Conservation (phyloP, 805 yeast species). For the Clavispora carvajalis region DNA sequence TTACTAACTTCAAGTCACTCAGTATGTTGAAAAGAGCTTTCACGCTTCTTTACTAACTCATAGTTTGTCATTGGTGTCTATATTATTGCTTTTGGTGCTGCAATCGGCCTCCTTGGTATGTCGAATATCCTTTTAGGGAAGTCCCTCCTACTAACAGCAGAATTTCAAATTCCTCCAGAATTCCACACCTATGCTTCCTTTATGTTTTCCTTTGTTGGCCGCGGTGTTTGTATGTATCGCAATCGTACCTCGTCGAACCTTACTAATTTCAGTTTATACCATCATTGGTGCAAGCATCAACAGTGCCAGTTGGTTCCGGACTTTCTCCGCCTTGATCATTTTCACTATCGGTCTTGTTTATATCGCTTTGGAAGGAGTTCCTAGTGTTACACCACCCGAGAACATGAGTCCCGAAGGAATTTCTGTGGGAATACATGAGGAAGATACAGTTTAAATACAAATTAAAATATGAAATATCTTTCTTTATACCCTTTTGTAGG, state of each 20-base stretch:
- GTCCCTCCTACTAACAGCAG: constrained; percentile 21
- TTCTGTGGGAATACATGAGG: constrained; percentile 34
- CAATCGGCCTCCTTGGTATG: constrained; percentile 47
- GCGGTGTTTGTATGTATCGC: constrained; percentile 59
- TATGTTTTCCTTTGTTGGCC: constrained; percentile 65
- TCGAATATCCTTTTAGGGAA: constrained; percentile 2
- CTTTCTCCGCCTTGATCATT: constrained; percentile 55
- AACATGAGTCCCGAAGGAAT: constrained; percentile 59
- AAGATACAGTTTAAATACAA: constrained; percentile 24
- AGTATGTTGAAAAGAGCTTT: constrained; percentile 18
- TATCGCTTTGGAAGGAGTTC: constrained; percentile 61
- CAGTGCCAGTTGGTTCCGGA: constrained; percentile 52
- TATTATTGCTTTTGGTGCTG: constrained; percentile 49
- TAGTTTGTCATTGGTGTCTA: constrained; percentile 57
- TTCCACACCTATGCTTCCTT: constrained; percentile 64
- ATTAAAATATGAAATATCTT: background rate
- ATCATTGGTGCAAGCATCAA: constrained; percentile 32
- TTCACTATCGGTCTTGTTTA: constrained; percentile 56
- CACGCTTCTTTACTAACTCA: constrained; percentile 12
- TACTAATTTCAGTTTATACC: constrained; percentile 33
- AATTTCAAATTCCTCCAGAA: constrained; percentile 52
- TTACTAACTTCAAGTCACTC: constrained; percentile 29
- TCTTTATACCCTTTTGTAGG: too few species aligned
- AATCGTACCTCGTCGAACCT: too few species aligned
- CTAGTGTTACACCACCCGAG: constrained; percentile 73